Percentiles rank a stretch among this genome's conserved stretches.
phyloP scores from a whole-genome alignment of 306 rosid species.

The Vigna trinervia region DNA sequence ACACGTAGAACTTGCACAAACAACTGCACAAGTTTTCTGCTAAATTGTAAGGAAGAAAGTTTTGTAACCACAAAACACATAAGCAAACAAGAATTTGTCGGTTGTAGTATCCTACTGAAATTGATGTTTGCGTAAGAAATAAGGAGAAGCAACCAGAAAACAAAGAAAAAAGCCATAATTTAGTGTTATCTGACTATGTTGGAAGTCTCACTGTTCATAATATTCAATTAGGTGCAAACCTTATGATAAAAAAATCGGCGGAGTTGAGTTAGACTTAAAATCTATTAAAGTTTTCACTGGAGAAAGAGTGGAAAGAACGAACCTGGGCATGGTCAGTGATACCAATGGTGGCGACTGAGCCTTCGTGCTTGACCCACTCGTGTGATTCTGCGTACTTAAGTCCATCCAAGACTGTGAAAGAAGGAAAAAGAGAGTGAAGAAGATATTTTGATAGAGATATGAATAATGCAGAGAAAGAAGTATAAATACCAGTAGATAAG shows the following conservation, averaged over 20 bases:
- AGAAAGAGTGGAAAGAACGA: background rate
- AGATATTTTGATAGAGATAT: no score
- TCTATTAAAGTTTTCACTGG: no score
- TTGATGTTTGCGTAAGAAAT: background rate
- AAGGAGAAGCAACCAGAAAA: background rate
- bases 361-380: constrained; percentile 99
- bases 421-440: background rate
- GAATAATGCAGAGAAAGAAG: no score
- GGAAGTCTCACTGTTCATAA: no score
- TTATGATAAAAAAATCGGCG: no score
- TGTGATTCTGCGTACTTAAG: constrained; percentile 93
- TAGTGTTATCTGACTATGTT: background rate
- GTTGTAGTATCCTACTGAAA: background rate
- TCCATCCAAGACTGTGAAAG: constrained; percentile 81
- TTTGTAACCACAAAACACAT: background rate
- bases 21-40: no score
- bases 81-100: background rate
- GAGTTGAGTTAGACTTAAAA: no score
- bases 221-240: no score
- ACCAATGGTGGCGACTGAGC: constrained; percentile 84
- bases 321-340: constrained; percentile 98
- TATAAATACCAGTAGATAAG: constrained; percentile 70
- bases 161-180: background rate
- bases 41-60: background rate
- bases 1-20: background rate